Conservation (phyloP, 2,329 filamentous ascomycete species). For the Macrophomina phaseolina region DNA sequence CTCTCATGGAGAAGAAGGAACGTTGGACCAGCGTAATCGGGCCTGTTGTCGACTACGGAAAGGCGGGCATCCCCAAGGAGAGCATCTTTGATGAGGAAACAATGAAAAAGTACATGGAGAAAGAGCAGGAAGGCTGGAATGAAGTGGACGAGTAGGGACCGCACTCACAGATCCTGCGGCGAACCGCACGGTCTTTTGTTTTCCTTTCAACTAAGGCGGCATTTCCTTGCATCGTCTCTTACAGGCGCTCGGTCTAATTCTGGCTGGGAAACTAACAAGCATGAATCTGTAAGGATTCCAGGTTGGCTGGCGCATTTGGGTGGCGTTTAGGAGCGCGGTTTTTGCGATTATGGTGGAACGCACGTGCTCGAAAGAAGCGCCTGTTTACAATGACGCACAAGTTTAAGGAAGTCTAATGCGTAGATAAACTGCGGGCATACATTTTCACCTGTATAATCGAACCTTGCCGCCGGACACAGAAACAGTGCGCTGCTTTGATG, state of each 20-base stretch:
- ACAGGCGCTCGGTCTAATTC: background rate
- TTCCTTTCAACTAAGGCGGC: background rate
- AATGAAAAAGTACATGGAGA: conserved; percentile 76
- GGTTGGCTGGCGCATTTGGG: background rate
- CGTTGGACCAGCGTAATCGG: conserved; percentile 93
- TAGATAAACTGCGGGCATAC: background rate
- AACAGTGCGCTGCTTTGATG: no score
- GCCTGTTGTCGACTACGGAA: conserved; percentile 85
- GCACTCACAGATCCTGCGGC: no score
- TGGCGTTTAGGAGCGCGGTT: background rate
- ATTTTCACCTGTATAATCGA: background rate
- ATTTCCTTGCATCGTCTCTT: background rate
- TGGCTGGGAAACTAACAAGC: background rate
- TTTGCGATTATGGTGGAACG: background rate
- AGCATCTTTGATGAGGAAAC: conserved; percentile 75
- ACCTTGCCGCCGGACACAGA: no score
- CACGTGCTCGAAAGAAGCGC: no score
- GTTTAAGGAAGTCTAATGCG: background rate
- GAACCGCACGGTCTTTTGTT: background rate
- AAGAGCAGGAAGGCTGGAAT: conserved; percentile 81
- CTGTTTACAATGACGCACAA: background rate
- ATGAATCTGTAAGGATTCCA: background rate
- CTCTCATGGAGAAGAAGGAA: conserved; percentile 86
- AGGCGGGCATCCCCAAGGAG: conserved; percentile 75
- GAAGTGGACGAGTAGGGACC: conserved; percentile 70